Evolutionary conservation across 2,329 filamentous ascomycete genomes (phyloP), one percentile per base, ranked within the genome.

Genomic region (Davidsoniella virescens): DNA sequence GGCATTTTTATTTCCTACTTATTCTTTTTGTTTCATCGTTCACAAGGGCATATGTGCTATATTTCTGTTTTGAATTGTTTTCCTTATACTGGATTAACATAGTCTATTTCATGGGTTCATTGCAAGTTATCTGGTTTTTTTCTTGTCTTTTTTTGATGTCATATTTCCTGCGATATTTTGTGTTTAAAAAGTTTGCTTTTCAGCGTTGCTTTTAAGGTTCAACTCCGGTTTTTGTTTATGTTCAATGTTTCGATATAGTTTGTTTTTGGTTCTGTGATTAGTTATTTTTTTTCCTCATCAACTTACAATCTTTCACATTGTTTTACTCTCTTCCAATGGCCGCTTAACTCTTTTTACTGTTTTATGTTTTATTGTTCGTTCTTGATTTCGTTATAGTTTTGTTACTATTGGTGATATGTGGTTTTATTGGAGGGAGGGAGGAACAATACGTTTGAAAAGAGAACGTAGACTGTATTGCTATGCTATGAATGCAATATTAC

Each of bases 111-210:
- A 33, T 12, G 29, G 29, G 29, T 33, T 33, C 29, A 33, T 41
- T 51, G 50, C 29, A 39, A 33, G 12, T 44, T 20, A 20, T 33
- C 43, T 52, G 36, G 17, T 41, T 53, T 23, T 29, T 43, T 48
- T 41, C 42, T 40, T 48, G 4, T 47, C 16, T 16, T 45, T 42
- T 50, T 40, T 29, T 38, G 44, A 29, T 46, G 42, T 33, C 47
- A 36, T 44, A 33, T 41, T 49, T 40, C 42, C 12, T 29, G 39
- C 18, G 16, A 20, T 36, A 41, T 45, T 47, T 50, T 50, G 26
- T 46, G 18, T 17, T 44, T 49, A 51, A 53, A 52, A 53, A 52
- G 53, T 49, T 53, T 51, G 40, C 44, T 49, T 53, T 49, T 49
- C 39, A 49, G 51, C 50, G 51, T 45, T 47, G 41, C 49, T 42